Conservation (phyloP, 2,329 filamentous ascomycete genomes). For the Penicillium glabrum region DNA sequence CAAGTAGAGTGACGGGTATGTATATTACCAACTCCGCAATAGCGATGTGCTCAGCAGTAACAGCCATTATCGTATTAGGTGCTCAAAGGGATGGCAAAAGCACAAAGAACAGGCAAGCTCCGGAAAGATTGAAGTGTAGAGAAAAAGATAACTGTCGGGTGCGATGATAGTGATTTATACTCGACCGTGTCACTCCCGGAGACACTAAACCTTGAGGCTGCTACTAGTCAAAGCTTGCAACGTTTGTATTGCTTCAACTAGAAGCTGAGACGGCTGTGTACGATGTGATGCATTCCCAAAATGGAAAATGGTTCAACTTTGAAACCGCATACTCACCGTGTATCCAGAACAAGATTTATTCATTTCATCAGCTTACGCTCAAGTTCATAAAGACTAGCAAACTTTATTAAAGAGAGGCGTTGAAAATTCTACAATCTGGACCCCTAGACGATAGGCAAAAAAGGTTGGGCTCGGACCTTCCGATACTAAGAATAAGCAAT, state of each 20-base stretch:
- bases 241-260: not conserved
- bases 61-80: not conserved
- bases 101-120: too few relatives aligned
- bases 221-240: not conserved
- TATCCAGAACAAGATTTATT: too few relatives aligned
- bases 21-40: constrained; percentile 7
- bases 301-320: not conserved
- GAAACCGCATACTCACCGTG: too few relatives aligned
- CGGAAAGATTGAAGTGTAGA: not conserved
- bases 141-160: not conserved
- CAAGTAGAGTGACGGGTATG: constrained; percentile 3
- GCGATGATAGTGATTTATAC: not conserved
- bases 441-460: not conserved
- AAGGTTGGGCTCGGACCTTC: too few relatives aligned
- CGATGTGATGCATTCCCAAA: not conserved
- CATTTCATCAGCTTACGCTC: too few relatives aligned
- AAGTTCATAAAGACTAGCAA: not conserved
- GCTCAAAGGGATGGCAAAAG: not conserved
- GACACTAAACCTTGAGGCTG: not conserved
- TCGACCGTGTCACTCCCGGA: not conserved
- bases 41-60: constrained; percentile 2
- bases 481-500: not conserved
- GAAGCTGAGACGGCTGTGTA: not conserved
- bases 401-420: not conserved
- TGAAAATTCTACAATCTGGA: not conserved